Evolutionary conservation across 2,329 filamentous ascomycete genomes (phyloP).

Genomic region (Pleomassaria siparia): DNA sequence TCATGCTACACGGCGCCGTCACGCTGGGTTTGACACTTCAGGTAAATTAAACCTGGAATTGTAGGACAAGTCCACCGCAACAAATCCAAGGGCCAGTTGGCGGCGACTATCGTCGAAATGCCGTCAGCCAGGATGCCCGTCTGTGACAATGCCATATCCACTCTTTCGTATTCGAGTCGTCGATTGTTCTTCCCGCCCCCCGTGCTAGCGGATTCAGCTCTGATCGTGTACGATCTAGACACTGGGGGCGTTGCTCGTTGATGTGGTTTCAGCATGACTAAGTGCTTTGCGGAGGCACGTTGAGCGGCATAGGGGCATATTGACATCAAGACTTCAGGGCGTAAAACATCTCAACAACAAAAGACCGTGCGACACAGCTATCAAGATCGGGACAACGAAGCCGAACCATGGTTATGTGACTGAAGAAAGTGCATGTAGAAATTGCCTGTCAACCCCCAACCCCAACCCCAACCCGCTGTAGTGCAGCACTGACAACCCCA

Average conservation of each 20-base stretch:
- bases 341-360: background rate
- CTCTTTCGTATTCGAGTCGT: conserved; percentile 1
- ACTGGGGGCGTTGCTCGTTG: conserved; percentile 1
- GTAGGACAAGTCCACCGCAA: conserved; percentile 9
- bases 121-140: background rate
- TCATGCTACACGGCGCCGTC: conserved; percentile 24
- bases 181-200: background rate
- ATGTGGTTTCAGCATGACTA: conserved; percentile 7
- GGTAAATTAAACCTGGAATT: conserved; percentile 7
- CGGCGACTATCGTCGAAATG: conserved; percentile 5
- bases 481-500: conserved; percentile 4
- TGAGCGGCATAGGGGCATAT: background rate
- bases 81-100: conserved; percentile 1
- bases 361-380: conserved; percentile 14
- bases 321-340: background rate
- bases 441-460: too few species aligned
- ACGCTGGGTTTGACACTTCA: conserved; percentile 15
- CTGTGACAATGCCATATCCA: background rate
- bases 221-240: background rate
- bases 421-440: conserved; percentile 1
- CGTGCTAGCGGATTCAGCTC: background rate
- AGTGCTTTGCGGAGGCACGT: background rate
- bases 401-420: conserved; percentile 9
- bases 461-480: conserved; percentile 8
- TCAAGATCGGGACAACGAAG: conserved; percentile 15